Evolutionary conservation across 139 green algal genomes (phyloP).

Genomic region (Pleodorina starrii): DNA sequence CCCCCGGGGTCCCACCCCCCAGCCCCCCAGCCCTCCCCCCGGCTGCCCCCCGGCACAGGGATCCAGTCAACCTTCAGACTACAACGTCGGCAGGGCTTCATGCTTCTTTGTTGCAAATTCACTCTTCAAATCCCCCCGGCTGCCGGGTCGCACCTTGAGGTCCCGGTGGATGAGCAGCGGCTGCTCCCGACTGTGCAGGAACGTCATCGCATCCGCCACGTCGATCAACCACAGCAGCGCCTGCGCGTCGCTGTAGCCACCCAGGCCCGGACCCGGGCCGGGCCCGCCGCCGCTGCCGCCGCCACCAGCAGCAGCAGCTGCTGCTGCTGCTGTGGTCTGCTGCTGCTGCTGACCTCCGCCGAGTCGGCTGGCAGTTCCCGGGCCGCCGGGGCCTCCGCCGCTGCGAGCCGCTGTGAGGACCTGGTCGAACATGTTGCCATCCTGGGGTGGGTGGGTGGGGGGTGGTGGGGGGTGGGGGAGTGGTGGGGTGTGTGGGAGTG

Average conservation of each 20-base stretch:
- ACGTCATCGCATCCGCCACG: constrained; percentile 18
- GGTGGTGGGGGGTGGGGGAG: neutral
- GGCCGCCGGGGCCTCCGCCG: too few species aligned
- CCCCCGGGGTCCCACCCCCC: too few species aligned
- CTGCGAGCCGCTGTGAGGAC: neutral
- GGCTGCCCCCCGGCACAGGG: too few species aligned
- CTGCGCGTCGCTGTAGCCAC: constrained; percentile 30
- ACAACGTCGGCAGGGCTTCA: too few species aligned
- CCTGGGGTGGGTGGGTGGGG: neutral
- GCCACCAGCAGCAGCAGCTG: neutral
- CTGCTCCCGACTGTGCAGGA: constrained; percentile 22
- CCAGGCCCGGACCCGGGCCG: neutral
- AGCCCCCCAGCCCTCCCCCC: too few species aligned
- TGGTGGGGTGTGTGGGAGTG: neutral
- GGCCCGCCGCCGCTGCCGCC: neutral
- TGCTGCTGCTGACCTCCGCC: neutral
- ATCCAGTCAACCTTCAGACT: too few species aligned
- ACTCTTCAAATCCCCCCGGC: too few species aligned
- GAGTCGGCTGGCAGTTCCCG: neutral
- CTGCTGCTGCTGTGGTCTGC: neutral
- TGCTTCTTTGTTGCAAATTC: too few species aligned
- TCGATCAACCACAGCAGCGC: constrained; percentile 35
- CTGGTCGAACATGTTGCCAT: constrained; percentile 44
- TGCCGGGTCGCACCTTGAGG: constrained; percentile 1
- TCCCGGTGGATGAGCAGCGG: constrained; percentile 41